Percentiles rank a stretch among this genome's conserved stretches.
phyloP scores from a whole-genome alignment of 2,329 filamentous ascomycete species.

The Ophiostoma ips region DNA sequence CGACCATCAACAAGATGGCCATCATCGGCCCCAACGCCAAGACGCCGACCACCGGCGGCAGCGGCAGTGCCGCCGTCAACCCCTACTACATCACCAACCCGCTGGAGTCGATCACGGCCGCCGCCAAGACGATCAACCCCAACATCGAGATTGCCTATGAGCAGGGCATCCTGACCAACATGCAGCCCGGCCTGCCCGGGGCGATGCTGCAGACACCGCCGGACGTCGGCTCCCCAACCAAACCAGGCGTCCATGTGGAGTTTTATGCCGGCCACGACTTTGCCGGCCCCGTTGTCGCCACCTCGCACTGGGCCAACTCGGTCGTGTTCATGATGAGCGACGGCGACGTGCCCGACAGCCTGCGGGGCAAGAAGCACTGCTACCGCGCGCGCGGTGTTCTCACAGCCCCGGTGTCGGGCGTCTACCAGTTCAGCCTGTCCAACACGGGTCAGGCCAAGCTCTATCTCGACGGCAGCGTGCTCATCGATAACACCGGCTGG shows the following conservation, averaged over 20 bases:
- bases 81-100: constrained; percentile 14
- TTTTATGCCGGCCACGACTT: constrained; percentile 12
- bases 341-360: constrained; percentile 10
- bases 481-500: constrained; percentile 33
- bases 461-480: constrained; percentile 24
- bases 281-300: constrained; percentile 7
- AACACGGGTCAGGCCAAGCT: constrained; percentile 10
- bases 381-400: constrained; percentile 18
- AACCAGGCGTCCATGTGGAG: constrained; percentile 10
- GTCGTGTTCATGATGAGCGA: constrained; percentile 15
- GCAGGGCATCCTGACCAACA: constrained; percentile 10
- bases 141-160: constrained; percentile 7
- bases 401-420: constrained; percentile 16
- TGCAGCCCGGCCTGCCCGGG: constrained; percentile 11
- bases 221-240: not conserved
- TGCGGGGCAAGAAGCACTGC: constrained; percentile 17
- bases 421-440: constrained; percentile 18
- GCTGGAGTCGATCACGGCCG: constrained; percentile 5
- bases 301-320: constrained; percentile 12
- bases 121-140: not conserved
- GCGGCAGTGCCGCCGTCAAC: constrained; percentile 15
- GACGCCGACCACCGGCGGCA: constrained; percentile 13
- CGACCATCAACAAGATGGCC: constrained; percentile 3
- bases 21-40: constrained; percentile 15
- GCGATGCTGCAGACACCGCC: constrained; percentile 1